Evolutionary conservation across 768 basidiomycete genomes (phyloP), one percentile per base, ranked within the genome.

Genomic region (Pholiota conissans): DNA sequence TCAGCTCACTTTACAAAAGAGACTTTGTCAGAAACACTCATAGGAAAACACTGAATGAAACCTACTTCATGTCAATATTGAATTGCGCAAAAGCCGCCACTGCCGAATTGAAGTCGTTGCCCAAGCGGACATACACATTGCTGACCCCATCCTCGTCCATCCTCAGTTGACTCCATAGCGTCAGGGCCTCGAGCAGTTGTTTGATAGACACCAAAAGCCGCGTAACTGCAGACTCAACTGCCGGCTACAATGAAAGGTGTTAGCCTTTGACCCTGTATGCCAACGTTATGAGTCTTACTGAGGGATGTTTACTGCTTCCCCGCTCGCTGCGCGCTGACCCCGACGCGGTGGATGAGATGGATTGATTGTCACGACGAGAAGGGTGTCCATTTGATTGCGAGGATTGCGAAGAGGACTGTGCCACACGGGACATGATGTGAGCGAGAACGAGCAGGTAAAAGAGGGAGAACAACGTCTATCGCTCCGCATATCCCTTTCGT

Each of bases 71-170:
- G 59, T 90, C 85, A 57, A 99, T 95, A 60, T 87, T 86, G 63
- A 88, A 93, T 11, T 82, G 77, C 2, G 83, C 82, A 69, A 99
- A 99, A 1, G 95, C 93, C 52, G 89, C 84, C 35, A 95, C 92
- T 9, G 95, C 95, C 14, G 85, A 84, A 68, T 98, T 98, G 79
- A 99, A 98, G 69, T 97, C 95, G 73, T 98, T 98, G 22, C 97
- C 97, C 22, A 99, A 79, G 54, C 87, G 85, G 53, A 99, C 97
- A 73, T 99, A 99, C 53, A 97, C 91, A 72, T 98, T 93, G 79
- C 95, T 97, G 69, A 99, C 94, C 63, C 91, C 80, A 40, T 72
- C 75, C 69, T 96, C 94, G 56, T 85, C 79, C 65, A 90, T 80
- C 65, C 85, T 80, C 59, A 82, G 73, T 57, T 79, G 79, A 71